Percentiles rank a stretch among this genome's conserved stretches.
Conservation (phyloP, 1,284 basidiomycete species). For the Rhodotorula sp. region DNA sequence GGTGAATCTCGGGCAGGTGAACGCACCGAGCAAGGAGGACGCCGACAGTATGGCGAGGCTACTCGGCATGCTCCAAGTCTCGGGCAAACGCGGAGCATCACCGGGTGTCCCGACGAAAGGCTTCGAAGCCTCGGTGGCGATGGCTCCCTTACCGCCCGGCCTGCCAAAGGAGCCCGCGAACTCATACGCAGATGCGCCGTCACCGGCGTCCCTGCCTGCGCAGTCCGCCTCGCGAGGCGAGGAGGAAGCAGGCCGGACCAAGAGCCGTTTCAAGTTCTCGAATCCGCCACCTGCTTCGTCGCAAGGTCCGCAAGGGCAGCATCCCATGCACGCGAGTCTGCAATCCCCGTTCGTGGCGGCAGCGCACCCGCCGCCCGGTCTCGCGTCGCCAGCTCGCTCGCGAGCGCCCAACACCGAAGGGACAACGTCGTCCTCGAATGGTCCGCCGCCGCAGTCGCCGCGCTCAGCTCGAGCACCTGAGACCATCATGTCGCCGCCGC, state of each 20-base stretch:
- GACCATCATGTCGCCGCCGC: neutral
- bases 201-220: neutral
- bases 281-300: slow-evolving; percentile 6
- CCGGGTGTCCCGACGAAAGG: neutral
- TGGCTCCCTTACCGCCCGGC: too few relatives aligned
- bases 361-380: slow-evolving; percentile 2
- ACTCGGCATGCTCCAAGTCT: slow-evolving; percentile 38
- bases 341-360: neutral
- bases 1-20: too few relatives aligned
- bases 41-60: slow-evolving; percentile 35
- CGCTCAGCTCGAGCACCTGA: neutral
- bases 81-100: slow-evolving; percentile 9
- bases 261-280: slow-evolving; percentile 26
- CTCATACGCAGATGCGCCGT: neutral
- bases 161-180: too few relatives aligned
- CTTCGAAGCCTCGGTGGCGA: neutral
- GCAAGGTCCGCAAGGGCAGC: neutral
- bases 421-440: neutral
- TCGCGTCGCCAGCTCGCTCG: neutral
- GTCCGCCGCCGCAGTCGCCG: slow-evolving; percentile 1
- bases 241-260: slow-evolving; percentile 10
- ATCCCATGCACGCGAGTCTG: neutral
- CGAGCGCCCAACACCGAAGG: neutral
- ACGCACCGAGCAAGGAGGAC: slow-evolving; percentile 34
- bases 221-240: neutral